Evolutionary conservation across 352 stramenopile species (phyloP).

Genomic region (Phytopythium aichiense): DNA sequence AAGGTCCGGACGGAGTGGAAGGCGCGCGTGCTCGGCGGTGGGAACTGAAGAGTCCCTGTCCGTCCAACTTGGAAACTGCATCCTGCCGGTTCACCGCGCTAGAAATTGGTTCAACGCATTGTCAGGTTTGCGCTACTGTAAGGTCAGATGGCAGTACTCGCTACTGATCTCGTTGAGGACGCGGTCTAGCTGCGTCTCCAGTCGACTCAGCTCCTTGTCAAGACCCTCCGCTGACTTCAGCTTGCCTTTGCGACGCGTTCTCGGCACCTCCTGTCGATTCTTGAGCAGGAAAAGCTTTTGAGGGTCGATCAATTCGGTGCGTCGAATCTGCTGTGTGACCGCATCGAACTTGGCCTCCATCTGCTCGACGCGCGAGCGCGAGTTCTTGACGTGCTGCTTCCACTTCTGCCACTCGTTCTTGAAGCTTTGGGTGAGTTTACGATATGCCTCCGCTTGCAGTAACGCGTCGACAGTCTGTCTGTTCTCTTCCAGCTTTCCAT

Average conservation of each 20-base stretch:
- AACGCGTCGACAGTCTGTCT: slow-evolving; percentile 11
- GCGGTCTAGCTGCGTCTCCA: slow-evolving; percentile 37
- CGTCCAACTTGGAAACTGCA: not conserved
- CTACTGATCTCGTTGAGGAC: slow-evolving; percentile 50
- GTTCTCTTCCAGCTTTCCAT: not conserved
- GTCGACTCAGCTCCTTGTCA: slow-evolving; percentile 29
- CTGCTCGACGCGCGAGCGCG: slow-evolving; percentile 28
- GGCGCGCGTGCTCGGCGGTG: slow-evolving; percentile 6
- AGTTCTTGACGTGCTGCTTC: slow-evolving; percentile 31
- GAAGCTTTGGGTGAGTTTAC: slow-evolving; percentile 29
- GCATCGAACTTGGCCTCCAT: slow-evolving; percentile 47
- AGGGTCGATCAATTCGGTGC: slow-evolving; percentile 38
- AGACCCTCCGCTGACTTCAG: not conserved
- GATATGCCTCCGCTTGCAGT: slow-evolving; percentile 25
- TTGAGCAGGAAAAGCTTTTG: slow-evolving; percentile 41
- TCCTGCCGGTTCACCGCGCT: not conserved
- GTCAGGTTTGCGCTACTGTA: slow-evolving; percentile 19
- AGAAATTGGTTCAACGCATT: not conserved
- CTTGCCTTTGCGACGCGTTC: slow-evolving; percentile 13
- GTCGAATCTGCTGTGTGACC: slow-evolving; percentile 31
- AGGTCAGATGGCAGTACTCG: slow-evolving; percentile 38
- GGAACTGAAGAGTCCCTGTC: not conserved
- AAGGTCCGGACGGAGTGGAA: slow-evolving; percentile 62
- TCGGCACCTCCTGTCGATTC: not conserved
- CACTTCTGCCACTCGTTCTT: slow-evolving; percentile 36